A percentile compares a stretch with the other conserved stretches of the same genome.
Conservation (phyloP, 805 yeast genomes). For the Barnettozyma californica region DNA sequence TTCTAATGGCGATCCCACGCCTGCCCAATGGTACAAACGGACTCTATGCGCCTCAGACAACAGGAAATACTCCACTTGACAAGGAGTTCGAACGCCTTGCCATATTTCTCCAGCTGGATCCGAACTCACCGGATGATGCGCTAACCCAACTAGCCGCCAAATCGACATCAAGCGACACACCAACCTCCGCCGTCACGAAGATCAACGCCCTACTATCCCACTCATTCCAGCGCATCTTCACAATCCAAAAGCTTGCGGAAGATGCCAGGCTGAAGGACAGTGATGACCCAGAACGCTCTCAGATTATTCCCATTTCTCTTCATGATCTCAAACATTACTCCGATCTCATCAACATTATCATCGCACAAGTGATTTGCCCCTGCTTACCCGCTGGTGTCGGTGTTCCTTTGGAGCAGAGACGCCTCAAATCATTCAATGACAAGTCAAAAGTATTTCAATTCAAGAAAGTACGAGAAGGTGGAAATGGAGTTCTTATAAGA, state of each 20-base stretch:
- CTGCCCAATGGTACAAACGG: background rate
- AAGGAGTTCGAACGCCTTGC: conserved; percentile 24
- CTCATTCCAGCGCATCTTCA: conserved; percentile 10
- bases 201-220: conserved; percentile 1
- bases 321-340: conserved; percentile 80
- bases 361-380: conserved; percentile 69
- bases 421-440: conserved; percentile 43
- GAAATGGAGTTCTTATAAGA: background rate
- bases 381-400: conserved; percentile 53
- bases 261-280: conserved; percentile 1
- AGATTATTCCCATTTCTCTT: conserved; percentile 58
- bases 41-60: conserved; percentile 28
- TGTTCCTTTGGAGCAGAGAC: conserved; percentile 57
- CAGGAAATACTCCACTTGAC: conserved; percentile 30
- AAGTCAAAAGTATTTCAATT: conserved; percentile 17
- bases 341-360: conserved; percentile 54
- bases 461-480: conserved; percentile 6
- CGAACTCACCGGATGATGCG: conserved; percentile 8
- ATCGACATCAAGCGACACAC: background rate
- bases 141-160: conserved; percentile 11
- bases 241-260: conserved; percentile 16
- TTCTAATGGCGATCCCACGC: background rate
- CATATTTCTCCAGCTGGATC: conserved; percentile 18
- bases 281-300: conserved; percentile 15
- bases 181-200: background rate